Evolutionary conservation across 306 rosid species (phyloP).

Genomic region (Ormosia semicastrata): DNA sequence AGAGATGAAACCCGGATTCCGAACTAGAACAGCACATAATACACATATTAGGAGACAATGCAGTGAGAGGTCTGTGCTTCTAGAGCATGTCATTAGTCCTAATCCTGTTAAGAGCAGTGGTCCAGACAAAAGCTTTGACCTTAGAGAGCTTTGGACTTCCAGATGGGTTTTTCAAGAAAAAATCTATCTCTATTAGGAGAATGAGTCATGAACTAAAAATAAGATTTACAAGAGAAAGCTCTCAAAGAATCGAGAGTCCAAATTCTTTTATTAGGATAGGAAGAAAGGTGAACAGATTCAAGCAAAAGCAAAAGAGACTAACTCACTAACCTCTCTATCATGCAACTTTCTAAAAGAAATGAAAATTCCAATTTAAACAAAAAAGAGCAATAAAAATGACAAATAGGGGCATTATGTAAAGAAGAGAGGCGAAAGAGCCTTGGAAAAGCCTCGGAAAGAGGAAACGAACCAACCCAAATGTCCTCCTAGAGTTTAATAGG

Average conservation of each 20-base stretch:
- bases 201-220: not conserved
- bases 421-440: not conserved
- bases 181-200: not conserved
- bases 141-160: not conserved
- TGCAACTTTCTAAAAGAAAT: not conserved
- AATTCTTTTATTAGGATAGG: not conserved
- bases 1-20: not conserved
- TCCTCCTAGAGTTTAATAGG: no score
- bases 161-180: not conserved
- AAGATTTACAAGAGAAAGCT: not conserved
- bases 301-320: not conserved
- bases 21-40: not conserved
- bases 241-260: not conserved
- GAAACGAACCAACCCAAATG: not conserved
- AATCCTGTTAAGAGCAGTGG: not conserved
- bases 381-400: not conserved
- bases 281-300: not conserved
- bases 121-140: not conserved
- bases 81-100: not conserved
- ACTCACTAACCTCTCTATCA: not conserved
- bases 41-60: not conserved
- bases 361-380: not conserved
- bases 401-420: not conserved
- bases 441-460: not conserved
- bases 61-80: not conserved